phyloP scores from a whole-genome alignment of 2,329 filamentous ascomycete species.

The Ascosphaera pollenicola region DNA sequence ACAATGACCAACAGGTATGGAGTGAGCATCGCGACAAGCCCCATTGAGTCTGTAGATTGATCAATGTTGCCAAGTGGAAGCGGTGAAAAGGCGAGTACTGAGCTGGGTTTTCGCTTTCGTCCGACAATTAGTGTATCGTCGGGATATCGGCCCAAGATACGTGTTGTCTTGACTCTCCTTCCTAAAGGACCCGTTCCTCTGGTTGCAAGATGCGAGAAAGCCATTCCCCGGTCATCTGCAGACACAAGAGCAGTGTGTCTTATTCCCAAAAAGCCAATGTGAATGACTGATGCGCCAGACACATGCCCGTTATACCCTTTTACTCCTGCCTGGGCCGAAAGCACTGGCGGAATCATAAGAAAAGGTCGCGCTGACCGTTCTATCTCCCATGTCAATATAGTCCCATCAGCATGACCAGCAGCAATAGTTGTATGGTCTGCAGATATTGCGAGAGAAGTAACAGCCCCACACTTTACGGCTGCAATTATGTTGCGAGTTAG shows the following conservation, averaged over 20 bases:
- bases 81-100: conserved; percentile 76
- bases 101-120: conserved; percentile 69
- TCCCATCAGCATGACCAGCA: conserved; percentile 69
- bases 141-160: conserved; percentile 82
- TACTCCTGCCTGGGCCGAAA: conserved; percentile 39
- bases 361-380: conserved; percentile 66
- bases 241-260: conserved; percentile 88
- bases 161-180: conserved; percentile 66
- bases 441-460: conserved; percentile 75
- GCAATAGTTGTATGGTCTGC: conserved; percentile 86
- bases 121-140: conserved; percentile 33
- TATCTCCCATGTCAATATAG: conserved; percentile 95
- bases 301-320: conserved; percentile 65
- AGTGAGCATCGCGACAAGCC: conserved; percentile 83
- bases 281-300: conserved; percentile 53
- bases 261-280: conserved; percentile 87
- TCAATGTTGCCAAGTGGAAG: conserved; percentile 89
- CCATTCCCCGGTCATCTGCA: conserved; percentile 88
- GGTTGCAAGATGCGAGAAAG: conserved; percentile 89
- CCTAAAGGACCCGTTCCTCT: conserved; percentile 72
- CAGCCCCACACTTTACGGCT: conserved; percentile 76
- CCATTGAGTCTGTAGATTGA: conserved; percentile 65
- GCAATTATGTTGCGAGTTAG: conserved; percentile 3
- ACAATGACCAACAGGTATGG: conserved; percentile 92
- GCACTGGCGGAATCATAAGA: conserved; percentile 60